A percentile compares a stretch with the other conserved stretches of the same genome.
phyloP scores from a whole-genome alignment of 352 stramenopile species.

The Globisporangium camurandrum region DNA sequence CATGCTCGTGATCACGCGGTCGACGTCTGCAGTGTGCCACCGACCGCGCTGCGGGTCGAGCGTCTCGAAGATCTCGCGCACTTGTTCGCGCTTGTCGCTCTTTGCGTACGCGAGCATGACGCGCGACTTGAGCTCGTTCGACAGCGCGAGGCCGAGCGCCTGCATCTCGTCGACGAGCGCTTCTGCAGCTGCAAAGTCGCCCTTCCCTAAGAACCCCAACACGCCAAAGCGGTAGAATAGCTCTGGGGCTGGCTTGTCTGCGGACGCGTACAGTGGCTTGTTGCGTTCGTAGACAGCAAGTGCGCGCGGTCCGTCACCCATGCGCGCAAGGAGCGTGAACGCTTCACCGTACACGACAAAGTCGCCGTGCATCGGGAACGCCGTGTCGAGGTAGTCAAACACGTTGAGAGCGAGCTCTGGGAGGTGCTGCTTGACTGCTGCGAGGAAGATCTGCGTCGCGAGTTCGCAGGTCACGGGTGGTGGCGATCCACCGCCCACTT shows the following conservation, averaged over 20 bases:
- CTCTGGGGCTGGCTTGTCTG: slow-evolving; percentile 22
- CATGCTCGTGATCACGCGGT: slow-evolving; percentile 45
- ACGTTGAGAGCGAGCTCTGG: slow-evolving; percentile 21
- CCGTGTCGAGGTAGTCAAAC: slow-evolving; percentile 33
- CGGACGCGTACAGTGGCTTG: slow-evolving; percentile 17
- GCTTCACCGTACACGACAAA: slow-evolving; percentile 38
- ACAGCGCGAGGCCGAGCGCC: slow-evolving; percentile 15
- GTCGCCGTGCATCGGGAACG: slow-evolving; percentile 22
- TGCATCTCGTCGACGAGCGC: slow-evolving; percentile 32
- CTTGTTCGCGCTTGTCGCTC: slow-evolving; percentile 19
- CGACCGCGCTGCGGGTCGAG: slow-evolving; percentile 20
- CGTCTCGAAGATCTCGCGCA: slow-evolving; percentile 24
- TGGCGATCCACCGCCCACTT: too few species aligned
- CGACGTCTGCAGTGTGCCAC: slow-evolving; percentile 39
- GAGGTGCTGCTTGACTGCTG: slow-evolving; percentile 17
- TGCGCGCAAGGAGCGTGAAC: slow-evolving; percentile 24
- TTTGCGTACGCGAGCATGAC: slow-evolving; percentile 37
- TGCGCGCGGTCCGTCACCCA: slow-evolving; percentile 16
- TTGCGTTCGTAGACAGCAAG: slow-evolving; percentile 24
- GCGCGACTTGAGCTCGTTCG: slow-evolving; percentile 35
- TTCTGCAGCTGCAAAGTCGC: slow-evolving; percentile 23
- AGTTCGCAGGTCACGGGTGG: slow-evolving; percentile 11
- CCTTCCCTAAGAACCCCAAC: slow-evolving; percentile 26
- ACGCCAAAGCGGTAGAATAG: slow-evolving; percentile 58
- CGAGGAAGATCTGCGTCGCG: slow-evolving; percentile 25